Evolutionary conservation across 2,329 filamentous ascomycete genomes (phyloP).

Genomic region (Curvularia lunata): DNA sequence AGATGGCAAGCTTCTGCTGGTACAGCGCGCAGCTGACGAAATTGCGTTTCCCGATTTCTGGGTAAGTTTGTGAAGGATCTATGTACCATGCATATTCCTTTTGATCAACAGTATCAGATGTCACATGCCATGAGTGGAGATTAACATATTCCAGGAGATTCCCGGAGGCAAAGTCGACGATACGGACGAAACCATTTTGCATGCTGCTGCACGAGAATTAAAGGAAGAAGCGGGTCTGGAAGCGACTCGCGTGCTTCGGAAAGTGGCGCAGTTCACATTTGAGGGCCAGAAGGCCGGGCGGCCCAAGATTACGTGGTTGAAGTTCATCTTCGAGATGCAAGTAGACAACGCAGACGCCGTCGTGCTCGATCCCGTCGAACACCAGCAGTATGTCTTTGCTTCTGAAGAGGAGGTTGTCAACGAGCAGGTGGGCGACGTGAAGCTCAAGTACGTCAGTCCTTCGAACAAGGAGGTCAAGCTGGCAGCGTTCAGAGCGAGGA

Average conservation of each 20-base stretch:
- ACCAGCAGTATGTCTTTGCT: constrained; percentile 51
- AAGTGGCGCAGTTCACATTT: constrained; percentile 49
- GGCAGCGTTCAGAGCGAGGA: constrained; percentile 41
- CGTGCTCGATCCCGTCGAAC: constrained; percentile 51
- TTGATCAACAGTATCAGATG: neutral
- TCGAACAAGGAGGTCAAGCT: constrained; percentile 44
- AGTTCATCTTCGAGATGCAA: constrained; percentile 47
- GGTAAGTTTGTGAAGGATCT: constrained; percentile 27
- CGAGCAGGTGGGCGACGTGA: constrained; percentile 34
- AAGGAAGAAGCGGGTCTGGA: constrained; percentile 60
- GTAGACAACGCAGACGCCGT: constrained; percentile 35
- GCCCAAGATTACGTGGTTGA: constrained; percentile 39
- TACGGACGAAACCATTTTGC: constrained; percentile 56
- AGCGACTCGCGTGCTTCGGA: constrained; percentile 52
- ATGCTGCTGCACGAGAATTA: constrained; percentile 58
- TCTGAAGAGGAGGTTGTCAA: constrained; percentile 49
- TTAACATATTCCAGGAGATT: constrained; percentile 52
- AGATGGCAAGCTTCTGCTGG: constrained; percentile 42
- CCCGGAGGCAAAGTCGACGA: constrained; percentile 59
- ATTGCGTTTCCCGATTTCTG: constrained; percentile 44
- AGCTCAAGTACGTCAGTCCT: constrained; percentile 40
- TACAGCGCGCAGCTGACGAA: constrained; percentile 47
- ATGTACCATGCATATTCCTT: neutral
- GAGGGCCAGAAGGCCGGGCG: constrained; percentile 22
- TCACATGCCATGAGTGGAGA: neutral